phyloP scores from a whole-genome alignment of 345 rosid genomes.

The Alliaria petiolata region DNA sequence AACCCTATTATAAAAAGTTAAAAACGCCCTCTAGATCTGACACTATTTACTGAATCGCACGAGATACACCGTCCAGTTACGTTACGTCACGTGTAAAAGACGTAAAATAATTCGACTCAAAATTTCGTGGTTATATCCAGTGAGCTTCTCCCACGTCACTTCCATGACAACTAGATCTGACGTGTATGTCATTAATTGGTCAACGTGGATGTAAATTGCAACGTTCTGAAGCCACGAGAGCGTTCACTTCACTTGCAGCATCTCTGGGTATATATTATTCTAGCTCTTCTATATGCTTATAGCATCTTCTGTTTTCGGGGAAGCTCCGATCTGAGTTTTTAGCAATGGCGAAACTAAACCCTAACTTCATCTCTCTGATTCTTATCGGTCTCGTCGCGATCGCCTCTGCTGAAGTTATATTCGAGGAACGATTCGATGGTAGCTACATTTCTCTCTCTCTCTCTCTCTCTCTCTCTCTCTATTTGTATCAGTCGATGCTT shows the following conservation, averaged over 20 bases:
- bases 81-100: slow-evolving; percentile 17
- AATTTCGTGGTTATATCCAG: slow-evolving; percentile 32
- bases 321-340: slow-evolving; percentile 25
- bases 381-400: slow-evolving; percentile 40
- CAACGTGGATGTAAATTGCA: not conserved
- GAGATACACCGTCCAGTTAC: not conserved
- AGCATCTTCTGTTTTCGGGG: not conserved
- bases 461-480: too few relatives aligned
- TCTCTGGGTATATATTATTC: not conserved
- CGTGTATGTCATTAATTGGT: slow-evolving; percentile 21
- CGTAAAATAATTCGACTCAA: not conserved
- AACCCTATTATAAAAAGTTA: not conserved
- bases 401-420: slow-evolving; percentile 67
- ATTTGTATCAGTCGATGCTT: not conserved
- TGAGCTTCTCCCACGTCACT: slow-evolving; percentile 36
- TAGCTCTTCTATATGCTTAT: not conserved
- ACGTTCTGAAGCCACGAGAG: slow-evolving; percentile 2
- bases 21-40: not conserved
- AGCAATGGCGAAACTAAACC: slow-evolving; percentile 47
- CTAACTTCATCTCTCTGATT: slow-evolving; percentile 33
- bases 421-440: slow-evolving; percentile 95
- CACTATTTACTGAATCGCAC: not conserved
- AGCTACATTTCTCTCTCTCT: slow-evolving; percentile 13
- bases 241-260: slow-evolving; percentile 14
- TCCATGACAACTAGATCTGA: slow-evolving; percentile 32